Conservation (phyloP, 2,329 filamentous ascomycete genomes). For the Apiospora hydei region DNA sequence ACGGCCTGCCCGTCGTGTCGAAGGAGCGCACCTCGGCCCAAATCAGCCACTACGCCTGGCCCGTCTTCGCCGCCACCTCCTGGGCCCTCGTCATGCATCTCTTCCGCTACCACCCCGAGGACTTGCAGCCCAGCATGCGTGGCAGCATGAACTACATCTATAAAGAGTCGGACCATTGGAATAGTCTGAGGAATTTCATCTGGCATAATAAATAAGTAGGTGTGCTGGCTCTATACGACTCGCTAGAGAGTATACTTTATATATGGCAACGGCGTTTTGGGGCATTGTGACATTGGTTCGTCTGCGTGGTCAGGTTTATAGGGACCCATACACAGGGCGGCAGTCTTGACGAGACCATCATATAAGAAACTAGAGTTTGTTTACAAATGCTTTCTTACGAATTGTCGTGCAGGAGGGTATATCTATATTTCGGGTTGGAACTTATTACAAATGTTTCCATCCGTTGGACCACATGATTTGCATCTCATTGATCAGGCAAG, state of each 20-base stretch:
- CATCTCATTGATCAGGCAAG: slow-evolving; percentile 66
- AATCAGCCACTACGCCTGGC: slow-evolving; percentile 82
- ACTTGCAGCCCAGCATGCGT: slow-evolving; percentile 87
- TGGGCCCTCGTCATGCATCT: slow-evolving; percentile 97
- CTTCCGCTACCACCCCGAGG: slow-evolving; percentile 90
- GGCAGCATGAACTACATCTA: slow-evolving; percentile 99
- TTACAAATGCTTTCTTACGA: background rate
- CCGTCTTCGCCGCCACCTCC: slow-evolving; percentile 86
- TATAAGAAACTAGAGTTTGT: background rate
- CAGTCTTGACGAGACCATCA: background rate
- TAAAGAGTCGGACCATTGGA: slow-evolving; percentile 87
- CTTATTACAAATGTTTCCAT: slow-evolving; percentile 60
- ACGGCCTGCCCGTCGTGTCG: slow-evolving; percentile 59
- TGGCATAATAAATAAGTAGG: slow-evolving; percentile 70
- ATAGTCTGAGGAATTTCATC: slow-evolving; percentile 82
- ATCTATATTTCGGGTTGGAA: slow-evolving; percentile 24
- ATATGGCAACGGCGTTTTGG: slow-evolving; percentile 15
- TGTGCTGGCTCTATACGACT: background rate
- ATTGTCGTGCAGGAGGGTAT: background rate
- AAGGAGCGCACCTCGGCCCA: slow-evolving; percentile 50
- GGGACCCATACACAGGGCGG: background rate
- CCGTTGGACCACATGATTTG: slow-evolving; percentile 65
- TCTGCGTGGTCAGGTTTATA: background rate
- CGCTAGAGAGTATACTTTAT: background rate
- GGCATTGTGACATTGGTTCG: background rate